Conservation (phyloP, 108 stramenopile genomes). For the Fragilaria radians region DNA sequence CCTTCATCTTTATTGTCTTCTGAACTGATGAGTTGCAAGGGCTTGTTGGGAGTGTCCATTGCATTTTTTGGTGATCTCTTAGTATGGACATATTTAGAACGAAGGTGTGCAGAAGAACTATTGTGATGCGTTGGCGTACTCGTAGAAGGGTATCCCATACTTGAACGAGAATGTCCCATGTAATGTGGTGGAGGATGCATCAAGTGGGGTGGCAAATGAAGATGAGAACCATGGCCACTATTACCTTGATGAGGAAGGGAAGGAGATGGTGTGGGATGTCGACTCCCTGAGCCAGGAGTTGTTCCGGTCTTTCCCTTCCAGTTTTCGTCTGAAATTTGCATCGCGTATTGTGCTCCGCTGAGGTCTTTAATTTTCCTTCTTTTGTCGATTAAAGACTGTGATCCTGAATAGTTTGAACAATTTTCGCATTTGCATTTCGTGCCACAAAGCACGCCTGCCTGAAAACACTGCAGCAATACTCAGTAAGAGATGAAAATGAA, state of each 20-base stretch:
- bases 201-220: constrained; percentile 24
- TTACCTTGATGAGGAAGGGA: constrained; percentile 10
- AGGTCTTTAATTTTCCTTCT: constrained; percentile 78
- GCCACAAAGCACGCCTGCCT: constrained; percentile 88
- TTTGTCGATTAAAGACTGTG: constrained; percentile 70
- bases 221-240: constrained; percentile 8
- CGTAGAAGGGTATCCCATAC: constrained; percentile 38
- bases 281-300: neutral
- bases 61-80: too few relatives aligned
- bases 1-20: too few relatives aligned
- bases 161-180: constrained; percentile 11
- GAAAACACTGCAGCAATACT: constrained; percentile 69
- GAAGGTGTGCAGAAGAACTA: neutral
- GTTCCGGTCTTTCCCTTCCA: constrained; percentile 45
- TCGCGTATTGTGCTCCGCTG: constrained; percentile 65
- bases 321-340: constrained; percentile 53
- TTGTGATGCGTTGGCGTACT: constrained; percentile 11
- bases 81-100: too few relatives aligned
- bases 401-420: constrained; percentile 84
- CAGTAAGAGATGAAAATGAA: neutral
- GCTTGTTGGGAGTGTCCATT: too few relatives aligned
- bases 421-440: constrained; percentile 89
- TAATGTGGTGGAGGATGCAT: constrained; percentile 21
- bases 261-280: constrained; percentile 1
- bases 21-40: too few relatives aligned